Base-by-base conservation (phyloP, 2,329 filamentous ascomycete genomes). In the Hirsutella thompsonii region DNA sequence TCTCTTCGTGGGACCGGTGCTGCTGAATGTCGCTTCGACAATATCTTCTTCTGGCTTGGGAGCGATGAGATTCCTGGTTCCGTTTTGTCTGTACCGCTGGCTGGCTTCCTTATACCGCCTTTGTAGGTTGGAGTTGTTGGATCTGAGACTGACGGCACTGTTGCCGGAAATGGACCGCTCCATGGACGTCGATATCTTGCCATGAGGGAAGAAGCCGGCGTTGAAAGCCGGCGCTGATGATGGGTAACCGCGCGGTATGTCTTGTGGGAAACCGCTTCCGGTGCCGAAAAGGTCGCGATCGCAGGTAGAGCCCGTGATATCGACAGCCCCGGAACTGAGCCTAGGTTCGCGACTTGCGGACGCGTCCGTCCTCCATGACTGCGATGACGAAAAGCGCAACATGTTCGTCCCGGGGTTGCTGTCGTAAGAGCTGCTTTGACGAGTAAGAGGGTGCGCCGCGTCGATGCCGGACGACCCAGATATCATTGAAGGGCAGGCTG, bases 61-160 rank as follows among this genome's bases (percentile, higher is more conserved):
- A 20, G 63, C 61, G 11, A 75, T 56, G 3, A 52, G 48, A 14
- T 58, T 59, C 6, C 54, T 55, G 32, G 51, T 53, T 39, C 61
- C 63, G 20, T 68, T 68, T 34, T 63, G 55, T 16, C 68, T 62
- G 38, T 72, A 67, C 18, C 66, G 63, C 33, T 60, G 58, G 3
- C 67, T 59, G 1, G 70, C 63, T 39, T 71, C 65, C 48, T 68
- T 72, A 21, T 64, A 64, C 10, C 72, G 69, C 8, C 57, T 56
- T 29, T 64, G 66, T 1, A 69, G 52, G 1, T 50, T 54, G 4
- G 70, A 73, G 4, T 56, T 56, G 2, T 49, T 67, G 1, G 70
- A 74, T 47, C 55, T 64, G 41, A 52, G 57, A 49, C 69, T 73
- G 5, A 47, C 41, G 8, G 45, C 48, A 46, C 66, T 68, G 32